Percentiles rank a stretch among this genome's conserved stretches.
phyloP scores from a whole-genome alignment of 106 monocot species.

The Dactylorhiza incarnata region DNA sequence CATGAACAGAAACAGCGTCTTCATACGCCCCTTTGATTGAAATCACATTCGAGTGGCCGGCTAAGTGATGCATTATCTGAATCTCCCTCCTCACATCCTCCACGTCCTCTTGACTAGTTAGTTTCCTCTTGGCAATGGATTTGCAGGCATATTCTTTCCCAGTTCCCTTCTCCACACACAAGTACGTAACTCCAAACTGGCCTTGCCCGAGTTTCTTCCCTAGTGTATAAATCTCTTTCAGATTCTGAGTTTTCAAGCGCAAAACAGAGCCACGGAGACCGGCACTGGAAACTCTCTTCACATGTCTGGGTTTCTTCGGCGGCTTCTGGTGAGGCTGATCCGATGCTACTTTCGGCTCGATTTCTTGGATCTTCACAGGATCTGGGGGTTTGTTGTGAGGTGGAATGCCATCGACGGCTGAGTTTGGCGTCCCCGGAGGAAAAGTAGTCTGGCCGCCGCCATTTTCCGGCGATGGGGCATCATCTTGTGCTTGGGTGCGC shows the following conservation, averaged over 20 bases:
- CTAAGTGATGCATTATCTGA: conserved; percentile 36
- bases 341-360: neutral
- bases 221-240: conserved; percentile 29
- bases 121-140: conserved; percentile 36
- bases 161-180: conserved; percentile 29
- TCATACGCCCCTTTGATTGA: conserved; percentile 32
- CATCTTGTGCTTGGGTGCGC: neutral
- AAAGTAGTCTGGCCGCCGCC: neutral
- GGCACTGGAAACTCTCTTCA: conserved; percentile 7
- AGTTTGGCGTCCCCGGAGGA: neutral
- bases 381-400: conserved; percentile 14
- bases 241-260: conserved; percentile 14
- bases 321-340: neutral
- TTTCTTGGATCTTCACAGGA: conserved; percentile 18
- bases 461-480: neutral
- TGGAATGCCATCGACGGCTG: no score
- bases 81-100: conserved; percentile 34
- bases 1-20: conserved; percentile 31
- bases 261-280: conserved; percentile 11
- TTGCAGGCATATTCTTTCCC: conserved; percentile 34
- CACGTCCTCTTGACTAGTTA: conserved; percentile 19
- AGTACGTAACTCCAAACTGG: conserved; percentile 30
- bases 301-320: conserved; percentile 6
- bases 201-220: conserved; percentile 30
- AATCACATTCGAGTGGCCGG: conserved; percentile 26